Evolutionary conservation across 176 grass and related monocot genomes (phyloP).

Genomic region (Oryza nivara): DNA sequence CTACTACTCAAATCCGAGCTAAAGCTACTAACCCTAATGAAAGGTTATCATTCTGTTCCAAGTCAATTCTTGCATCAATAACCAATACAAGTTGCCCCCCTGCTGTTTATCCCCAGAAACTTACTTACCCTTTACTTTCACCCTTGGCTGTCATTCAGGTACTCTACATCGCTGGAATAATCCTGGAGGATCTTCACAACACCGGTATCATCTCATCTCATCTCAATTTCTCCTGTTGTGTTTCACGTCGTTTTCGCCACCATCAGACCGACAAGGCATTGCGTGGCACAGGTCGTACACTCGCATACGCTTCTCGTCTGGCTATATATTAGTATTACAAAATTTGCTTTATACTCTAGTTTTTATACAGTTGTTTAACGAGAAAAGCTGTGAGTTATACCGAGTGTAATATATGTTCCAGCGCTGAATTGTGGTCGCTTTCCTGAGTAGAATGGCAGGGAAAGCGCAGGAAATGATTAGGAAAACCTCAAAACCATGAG

Average conservation of each 20-base stretch:
- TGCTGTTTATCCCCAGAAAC: background rate
- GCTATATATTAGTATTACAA: background rate
- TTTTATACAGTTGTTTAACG: background rate
- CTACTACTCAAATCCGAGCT: background rate
- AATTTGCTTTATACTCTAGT: background rate
- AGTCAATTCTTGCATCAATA: slow-evolving; percentile 1
- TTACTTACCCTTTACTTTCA: slow-evolving; percentile 16
- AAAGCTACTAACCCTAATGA: background rate
- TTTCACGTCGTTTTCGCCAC: slow-evolving; percentile 24
- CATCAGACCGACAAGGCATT: background rate
- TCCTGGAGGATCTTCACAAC: background rate
- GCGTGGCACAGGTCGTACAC: slow-evolving; percentile 25
- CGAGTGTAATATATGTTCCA: background rate
- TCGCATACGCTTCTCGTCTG: background rate
- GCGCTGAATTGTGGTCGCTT: background rate
- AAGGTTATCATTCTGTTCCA: background rate
- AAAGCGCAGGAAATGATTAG: slow-evolving; percentile 51
- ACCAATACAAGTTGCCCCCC: background rate
- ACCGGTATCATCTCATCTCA: background rate
- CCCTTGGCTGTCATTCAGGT: background rate
- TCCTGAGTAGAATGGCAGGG: slow-evolving; percentile 1
- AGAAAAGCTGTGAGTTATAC: background rate
- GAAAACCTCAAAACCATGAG: slow-evolving; percentile 34
- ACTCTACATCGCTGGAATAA: background rate
- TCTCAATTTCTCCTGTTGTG: background rate